Percentiles rank a stretch among this genome's conserved stretches.
These are phyloP conservation scores for Aphanomyces euteiches DNA, from an alignment of 352 stramenopile genomes.

Conservation along the genomic window DNA sequence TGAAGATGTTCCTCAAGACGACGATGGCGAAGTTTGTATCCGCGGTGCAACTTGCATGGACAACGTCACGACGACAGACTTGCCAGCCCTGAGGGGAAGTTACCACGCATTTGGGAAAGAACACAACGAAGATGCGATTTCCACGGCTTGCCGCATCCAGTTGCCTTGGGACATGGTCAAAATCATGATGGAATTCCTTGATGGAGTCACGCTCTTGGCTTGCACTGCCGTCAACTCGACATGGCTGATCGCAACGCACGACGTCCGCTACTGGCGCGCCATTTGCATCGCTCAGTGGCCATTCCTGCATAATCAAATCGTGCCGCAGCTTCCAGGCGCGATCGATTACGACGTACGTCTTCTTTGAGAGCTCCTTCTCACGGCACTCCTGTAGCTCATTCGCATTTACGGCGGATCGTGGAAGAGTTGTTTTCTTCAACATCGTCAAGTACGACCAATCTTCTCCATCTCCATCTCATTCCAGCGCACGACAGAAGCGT, in stretches of 20 bases:
- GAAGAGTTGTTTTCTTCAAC: slow-evolving; percentile 61
- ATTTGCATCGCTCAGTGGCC: slow-evolving; percentile 61
- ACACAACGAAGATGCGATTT: background rate
- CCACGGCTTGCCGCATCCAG: background rate
- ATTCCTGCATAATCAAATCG: slow-evolving; percentile 47
- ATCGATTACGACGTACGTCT: slow-evolving; percentile 68
- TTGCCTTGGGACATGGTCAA: slow-evolving; percentile 14
- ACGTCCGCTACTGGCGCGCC: slow-evolving; percentile 59
- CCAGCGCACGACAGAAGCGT: slow-evolving; percentile 29
- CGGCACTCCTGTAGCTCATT: slow-evolving; percentile 46
- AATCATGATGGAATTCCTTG: slow-evolving; percentile 11
- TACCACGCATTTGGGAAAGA: background rate
- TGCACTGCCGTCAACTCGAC: background rate
- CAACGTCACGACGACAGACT: too few species aligned
- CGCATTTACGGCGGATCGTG: slow-evolving; percentile 69
- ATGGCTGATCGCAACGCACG: slow-evolving; percentile 42
- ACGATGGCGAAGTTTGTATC: too few species aligned
- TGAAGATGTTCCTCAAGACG: too few species aligned
- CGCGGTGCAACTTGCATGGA: too few species aligned
- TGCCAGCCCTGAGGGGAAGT: too few species aligned
- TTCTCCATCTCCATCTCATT: background rate
- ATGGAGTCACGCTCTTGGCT: slow-evolving; percentile 13
- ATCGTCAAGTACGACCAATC: slow-evolving; percentile 34
- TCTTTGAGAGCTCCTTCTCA: background rate
- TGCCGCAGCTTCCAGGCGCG: slow-evolving; percentile 65